Conservation (phyloP, 2,329 filamentous ascomycete genomes). For the Paraconiothyrium brasiliense region DNA sequence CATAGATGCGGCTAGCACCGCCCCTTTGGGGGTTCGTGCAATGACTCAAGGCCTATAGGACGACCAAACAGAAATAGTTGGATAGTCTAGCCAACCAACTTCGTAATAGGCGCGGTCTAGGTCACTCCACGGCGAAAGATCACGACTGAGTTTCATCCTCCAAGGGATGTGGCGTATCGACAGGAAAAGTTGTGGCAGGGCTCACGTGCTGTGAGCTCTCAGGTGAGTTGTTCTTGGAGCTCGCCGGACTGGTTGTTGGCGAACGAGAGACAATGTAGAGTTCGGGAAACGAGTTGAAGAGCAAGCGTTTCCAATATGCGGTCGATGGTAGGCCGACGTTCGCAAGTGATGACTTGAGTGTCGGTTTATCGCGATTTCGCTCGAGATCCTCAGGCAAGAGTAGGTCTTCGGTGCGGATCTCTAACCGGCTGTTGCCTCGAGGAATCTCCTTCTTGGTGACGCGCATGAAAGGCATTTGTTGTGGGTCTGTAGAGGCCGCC, state of each 20-base stretch:
- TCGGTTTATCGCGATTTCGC: conserved; percentile 55
- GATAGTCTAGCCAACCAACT: neutral
- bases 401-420: conserved; percentile 58
- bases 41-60: conserved; percentile 16
- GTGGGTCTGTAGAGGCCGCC: conserved; percentile 48
- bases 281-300: conserved; percentile 57
- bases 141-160: conserved; percentile 28
- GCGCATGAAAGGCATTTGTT: conserved; percentile 49
- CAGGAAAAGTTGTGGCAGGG: conserved; percentile 45
- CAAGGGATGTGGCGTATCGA: conserved; percentile 37
- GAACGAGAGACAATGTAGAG: conserved; percentile 61
- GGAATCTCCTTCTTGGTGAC: conserved; percentile 59
- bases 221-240: conserved; percentile 50
- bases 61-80: neutral
- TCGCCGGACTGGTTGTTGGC: conserved; percentile 40
- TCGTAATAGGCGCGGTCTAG: neutral
- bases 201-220: conserved; percentile 50
- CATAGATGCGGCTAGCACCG: conserved; percentile 3
- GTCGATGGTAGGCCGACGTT: conserved; percentile 56
- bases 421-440: conserved; percentile 56
- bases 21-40: neutral
- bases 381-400: conserved; percentile 45
- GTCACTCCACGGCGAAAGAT: conserved; percentile 12
- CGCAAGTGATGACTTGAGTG: conserved; percentile 58
- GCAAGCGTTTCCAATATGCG: conserved; percentile 57